Evolutionary conservation across 176 grass and related monocot species (phyloP), one percentile per base, ranked within the genome.

Genomic region (maize (Zea mays)): DNA sequence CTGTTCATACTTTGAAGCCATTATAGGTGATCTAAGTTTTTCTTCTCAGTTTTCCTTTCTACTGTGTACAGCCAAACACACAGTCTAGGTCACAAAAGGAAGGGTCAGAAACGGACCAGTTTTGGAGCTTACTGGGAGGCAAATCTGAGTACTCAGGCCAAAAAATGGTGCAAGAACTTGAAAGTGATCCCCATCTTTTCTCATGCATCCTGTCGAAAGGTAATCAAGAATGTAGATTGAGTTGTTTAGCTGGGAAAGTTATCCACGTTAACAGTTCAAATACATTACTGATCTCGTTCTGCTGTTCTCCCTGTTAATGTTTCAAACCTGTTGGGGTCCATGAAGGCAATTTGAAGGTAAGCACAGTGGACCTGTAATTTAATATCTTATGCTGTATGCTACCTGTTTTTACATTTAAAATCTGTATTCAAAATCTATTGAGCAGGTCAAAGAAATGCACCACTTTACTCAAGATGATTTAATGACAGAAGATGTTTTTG

Each of bases 401-500:
- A 16, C 12, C 37, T 54, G 21, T 75, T 77, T 73, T 79, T 35
- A 57, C 72, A 59, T 80, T 34, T 65, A 62, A 61, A 47, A 15
- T 48, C 45, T 66, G 39, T 56, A 62, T 65, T 56, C 35, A 7
- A 54, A 79, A 77, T 86, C n/a, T 83, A 49, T 68, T 50, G 65
- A 49, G 80, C 86, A 97, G 93, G 69, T 89, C 65, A 90, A 85
- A 83, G 93, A 97, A 81, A 80, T 97, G 86, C 66, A 92, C 81
- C 87, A 93, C 71, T 97, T 97, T 44, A 86, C 82, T 69, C 93
- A 97, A 86, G 93, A 97, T 60, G 93, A 97, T 88, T 81, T 97
- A 45, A 93, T 93, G 93, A 97, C 93, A 21, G 93, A 97, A 87
- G 93, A 97, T 81, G 83, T 93, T 81, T 93, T 87, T 84, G 86